Conservation (phyloP, 2,329 filamentous ascomycete species). For the Graphiopsis chlorocephala region DNA sequence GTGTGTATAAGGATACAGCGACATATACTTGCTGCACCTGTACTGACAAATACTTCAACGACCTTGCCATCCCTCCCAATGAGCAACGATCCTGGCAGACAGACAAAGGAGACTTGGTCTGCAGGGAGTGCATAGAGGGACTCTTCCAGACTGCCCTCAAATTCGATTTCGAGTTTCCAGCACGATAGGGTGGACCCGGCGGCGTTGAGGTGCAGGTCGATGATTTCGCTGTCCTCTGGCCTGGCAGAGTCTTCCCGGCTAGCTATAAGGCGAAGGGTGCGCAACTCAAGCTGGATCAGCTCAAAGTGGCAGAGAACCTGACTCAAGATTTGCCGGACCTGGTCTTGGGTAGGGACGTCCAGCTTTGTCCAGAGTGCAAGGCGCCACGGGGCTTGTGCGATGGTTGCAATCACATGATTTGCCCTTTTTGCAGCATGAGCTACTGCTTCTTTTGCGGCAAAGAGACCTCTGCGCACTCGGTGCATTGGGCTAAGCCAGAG, state of each 20-base stretch:
- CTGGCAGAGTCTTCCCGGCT: background rate
- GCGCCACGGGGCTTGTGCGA: background rate
- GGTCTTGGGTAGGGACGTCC: background rate
- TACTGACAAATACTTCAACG: background rate
- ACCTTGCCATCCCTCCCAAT: background rate
- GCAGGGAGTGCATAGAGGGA: background rate
- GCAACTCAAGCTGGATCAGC: background rate
- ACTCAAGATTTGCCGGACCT: too few relatives aligned
- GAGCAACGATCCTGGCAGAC: background rate
- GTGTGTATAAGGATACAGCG: background rate
- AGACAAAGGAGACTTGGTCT: background rate
- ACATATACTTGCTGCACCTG: background rate
- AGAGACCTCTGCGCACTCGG: background rate
- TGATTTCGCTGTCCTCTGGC: background rate
- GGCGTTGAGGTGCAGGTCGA: background rate
- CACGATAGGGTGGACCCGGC: background rate
- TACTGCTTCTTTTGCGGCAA: conserved; percentile 18
- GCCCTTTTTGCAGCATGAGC: conserved; percentile 1
- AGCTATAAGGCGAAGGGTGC: background rate
- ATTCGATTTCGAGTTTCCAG: background rate
- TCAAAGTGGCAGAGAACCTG: background rate
- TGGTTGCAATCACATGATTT: conserved; percentile 17
- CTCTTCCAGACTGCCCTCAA: background rate
- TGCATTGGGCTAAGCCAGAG: background rate
- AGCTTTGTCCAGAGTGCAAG: background rate